phyloP scores from a whole-genome alignment of 305 asterid species.

The Solanum aculeatissimum region DNA sequence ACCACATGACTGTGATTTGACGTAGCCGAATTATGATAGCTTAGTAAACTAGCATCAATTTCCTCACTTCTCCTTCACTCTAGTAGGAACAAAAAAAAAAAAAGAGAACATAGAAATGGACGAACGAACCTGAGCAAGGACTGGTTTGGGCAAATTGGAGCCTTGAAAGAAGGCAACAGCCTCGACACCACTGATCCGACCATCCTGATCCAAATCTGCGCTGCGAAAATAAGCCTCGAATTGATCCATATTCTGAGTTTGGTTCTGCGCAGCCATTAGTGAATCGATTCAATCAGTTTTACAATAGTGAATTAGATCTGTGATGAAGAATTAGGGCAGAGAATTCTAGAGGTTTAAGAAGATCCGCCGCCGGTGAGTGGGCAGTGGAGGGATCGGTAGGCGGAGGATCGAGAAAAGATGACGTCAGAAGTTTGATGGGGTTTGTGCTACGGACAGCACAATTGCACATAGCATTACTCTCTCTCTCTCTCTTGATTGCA shows the following conservation, averaged over 20 bases:
- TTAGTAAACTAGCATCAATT: background rate
- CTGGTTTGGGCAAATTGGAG: slow-evolving; percentile 53
- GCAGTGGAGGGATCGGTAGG: background rate
- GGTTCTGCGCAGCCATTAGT: background rate
- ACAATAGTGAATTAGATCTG: background rate
- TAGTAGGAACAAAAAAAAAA: background rate
- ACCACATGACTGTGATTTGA: background rate
- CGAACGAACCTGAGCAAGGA: slow-evolving; percentile 62
- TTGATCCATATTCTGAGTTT: slow-evolving; percentile 38
- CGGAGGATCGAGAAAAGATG: background rate
- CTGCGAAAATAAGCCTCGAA: slow-evolving; percentile 64
- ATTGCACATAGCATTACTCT: slow-evolving; percentile 1
- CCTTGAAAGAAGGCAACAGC: slow-evolving; percentile 66
- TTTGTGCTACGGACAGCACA: slow-evolving; percentile 8
- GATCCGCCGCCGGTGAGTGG: background rate
- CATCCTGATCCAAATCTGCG: slow-evolving; percentile 84
- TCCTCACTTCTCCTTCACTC: background rate
- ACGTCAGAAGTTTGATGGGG: background rate
- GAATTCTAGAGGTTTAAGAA: slow-evolving; percentile 1
- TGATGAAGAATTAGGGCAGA: background rate
- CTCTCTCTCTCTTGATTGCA: background rate
- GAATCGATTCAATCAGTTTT: background rate
- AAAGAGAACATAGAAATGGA: background rate
- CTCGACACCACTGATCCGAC: slow-evolving; percentile 66
- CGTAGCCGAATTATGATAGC: background rate